Conservation (phyloP, 306 rosid species). For the Astragalus membranaceus region DNA sequence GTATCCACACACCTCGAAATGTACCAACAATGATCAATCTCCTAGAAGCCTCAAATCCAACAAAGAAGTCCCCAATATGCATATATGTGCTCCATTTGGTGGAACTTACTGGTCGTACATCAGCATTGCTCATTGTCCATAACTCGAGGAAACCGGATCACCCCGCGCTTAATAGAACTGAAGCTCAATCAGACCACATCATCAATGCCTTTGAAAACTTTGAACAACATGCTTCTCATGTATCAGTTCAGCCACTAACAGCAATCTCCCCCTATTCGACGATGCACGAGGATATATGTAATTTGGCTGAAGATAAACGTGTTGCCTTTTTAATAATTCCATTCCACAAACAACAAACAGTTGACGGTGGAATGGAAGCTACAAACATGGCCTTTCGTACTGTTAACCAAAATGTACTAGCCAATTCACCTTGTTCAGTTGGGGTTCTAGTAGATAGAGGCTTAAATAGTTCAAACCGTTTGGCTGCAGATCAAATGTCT, state of each 20-base stretch:
- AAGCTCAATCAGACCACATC: constrained; percentile 79
- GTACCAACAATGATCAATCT: constrained; percentile 82
- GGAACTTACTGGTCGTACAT: constrained; percentile 78
- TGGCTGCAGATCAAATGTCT: constrained; percentile 34
- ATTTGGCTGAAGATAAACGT: constrained; percentile 72
- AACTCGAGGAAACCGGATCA: constrained; percentile 39
- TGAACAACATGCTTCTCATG: constrained; percentile 43
- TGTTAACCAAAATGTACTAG: constrained; percentile 62
- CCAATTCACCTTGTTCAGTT: constrained; percentile 74
- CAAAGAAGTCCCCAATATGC: constrained; percentile 73
- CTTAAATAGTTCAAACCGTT: constrained; percentile 33
- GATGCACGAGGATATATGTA: constrained; percentile 84
- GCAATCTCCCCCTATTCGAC: constrained; percentile 84
- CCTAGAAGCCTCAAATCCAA: constrained; percentile 69
- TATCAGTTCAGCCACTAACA: constrained; percentile 64
- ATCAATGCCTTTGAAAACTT: constrained; percentile 70
- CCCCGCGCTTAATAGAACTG: constrained; percentile 45
- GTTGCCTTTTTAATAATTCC: constrained; percentile 72
- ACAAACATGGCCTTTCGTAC: constrained; percentile 51
- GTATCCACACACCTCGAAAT: constrained; percentile 69
- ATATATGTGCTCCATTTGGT: constrained; percentile 66
- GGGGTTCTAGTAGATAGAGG: constrained; percentile 86
- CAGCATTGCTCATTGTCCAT: constrained; percentile 77
- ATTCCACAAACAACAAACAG: constrained; percentile 78
- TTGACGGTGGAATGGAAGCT: constrained; percentile 86